Evolutionary conservation across 805 yeast species (phyloP), one percentile per base, ranked within the genome.

Genomic region (Yamadazyma tumulicola): DNA sequence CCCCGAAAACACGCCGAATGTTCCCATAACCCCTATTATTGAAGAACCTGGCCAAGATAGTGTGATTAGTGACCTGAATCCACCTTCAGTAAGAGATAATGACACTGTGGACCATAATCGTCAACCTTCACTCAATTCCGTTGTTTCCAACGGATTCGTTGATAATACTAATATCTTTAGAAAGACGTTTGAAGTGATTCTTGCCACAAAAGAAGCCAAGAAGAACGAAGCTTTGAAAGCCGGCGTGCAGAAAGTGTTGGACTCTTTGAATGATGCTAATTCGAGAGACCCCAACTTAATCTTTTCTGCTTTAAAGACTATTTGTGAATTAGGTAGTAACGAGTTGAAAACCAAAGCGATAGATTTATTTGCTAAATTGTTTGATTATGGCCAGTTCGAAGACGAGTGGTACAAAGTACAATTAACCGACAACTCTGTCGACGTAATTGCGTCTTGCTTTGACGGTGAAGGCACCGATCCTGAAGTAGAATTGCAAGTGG

Each of bases 401-500:
- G 71, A 75, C 27, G 69, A 76, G 16, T 55, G 66, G 15, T 80
- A 77, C 13, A 74, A 74, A 30, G 69, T 77, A 13, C 71, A 72
- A 15, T 53, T 86, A 41, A 79, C 93, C 19, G 93, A 85, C 54
- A 83, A 84, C 16, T 87, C 95, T 0, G 84, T 91, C 26, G 83
- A 82, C 44, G 84, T 88, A 11, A 85, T 89, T 15, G 77, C 93
- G 16, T 78, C 81, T 17, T 84, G 95, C 45, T 91, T 86, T 56
- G 85, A 82, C 42, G 95, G 95, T 16, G 98, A 93, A 57, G 87
- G 88, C 1, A 87, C 97, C 0, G 95, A 89, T 54, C 85, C 85
- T 16, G 79, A 74, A 38, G 77, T 94, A 21, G 98, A 94, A 64
- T 64, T 93, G 37, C 98, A 94, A 61, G 91, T 93, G 9, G 83